Conservation (phyloP, 2,329 filamentous ascomycete genomes). For the Capronia americana region DNA sequence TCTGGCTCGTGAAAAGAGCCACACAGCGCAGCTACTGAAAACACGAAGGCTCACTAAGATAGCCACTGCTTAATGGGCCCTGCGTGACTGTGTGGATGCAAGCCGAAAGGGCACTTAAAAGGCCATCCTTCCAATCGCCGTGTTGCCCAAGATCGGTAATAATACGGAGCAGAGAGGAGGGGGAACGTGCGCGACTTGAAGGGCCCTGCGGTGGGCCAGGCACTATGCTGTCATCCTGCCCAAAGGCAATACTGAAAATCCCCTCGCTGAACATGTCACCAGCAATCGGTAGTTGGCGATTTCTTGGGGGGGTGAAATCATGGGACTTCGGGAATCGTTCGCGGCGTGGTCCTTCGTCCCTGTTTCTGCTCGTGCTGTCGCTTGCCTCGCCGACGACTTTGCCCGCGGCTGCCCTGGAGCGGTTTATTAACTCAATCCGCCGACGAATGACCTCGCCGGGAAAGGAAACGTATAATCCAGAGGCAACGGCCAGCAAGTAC, state of each 20-base stretch:
- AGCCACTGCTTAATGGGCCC: slow-evolving; percentile 2
- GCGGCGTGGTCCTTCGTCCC: not conserved
- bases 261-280: not conserved
- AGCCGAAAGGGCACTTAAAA: not conserved
- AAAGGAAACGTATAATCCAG: not conserved
- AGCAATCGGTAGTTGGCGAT: not conserved
- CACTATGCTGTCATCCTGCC: not conserved
- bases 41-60: not conserved
- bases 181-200: not conserved
- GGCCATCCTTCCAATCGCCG: not conserved
- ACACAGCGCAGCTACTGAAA: slow-evolving; percentile 11
- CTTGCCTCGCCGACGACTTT: not conserved
- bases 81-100: not conserved
- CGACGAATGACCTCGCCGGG: slow-evolving; percentile 1
- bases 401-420: not conserved
- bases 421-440: slow-evolving; percentile 8
- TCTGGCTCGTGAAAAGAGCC: slow-evolving; percentile 11
- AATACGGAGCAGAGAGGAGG: slow-evolving; percentile 2
- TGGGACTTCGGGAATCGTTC: slow-evolving; percentile 3
- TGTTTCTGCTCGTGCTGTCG: not conserved
- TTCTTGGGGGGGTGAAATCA: not conserved
- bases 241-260: not conserved
- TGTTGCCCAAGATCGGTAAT: slow-evolving; percentile 15
- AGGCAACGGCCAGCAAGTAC: not conserved
- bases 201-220: not conserved